A percentile compares a stretch with the other conserved stretches of the same genome.
These are phyloP conservation scores for Bipolaris victoriae DNA, from an alignment of 2,329 filamentous ascomycete genomes.

Conservation along the genomic window DNA sequence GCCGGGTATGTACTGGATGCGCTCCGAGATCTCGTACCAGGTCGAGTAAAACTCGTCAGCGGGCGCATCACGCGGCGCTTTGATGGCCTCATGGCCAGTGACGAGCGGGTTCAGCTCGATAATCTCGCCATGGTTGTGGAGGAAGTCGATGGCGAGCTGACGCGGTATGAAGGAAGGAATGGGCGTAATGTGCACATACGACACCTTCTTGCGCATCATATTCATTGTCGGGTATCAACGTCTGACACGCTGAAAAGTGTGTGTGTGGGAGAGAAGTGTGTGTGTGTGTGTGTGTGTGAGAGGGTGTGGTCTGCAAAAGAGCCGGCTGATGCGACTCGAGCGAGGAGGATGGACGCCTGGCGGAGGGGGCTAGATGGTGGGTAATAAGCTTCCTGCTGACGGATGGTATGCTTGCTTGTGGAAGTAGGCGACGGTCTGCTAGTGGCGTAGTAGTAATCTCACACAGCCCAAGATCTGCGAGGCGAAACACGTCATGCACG, in stretches of 20 bases:
- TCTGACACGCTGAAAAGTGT: background rate
- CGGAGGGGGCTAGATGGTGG: background rate
- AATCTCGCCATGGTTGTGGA: slow-evolving; percentile 73
- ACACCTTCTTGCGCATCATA: slow-evolving; percentile 63
- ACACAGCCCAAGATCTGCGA: slow-evolving; percentile 17
- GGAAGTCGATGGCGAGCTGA: slow-evolving; percentile 73
- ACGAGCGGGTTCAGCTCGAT: slow-evolving; percentile 75
- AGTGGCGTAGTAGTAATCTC: slow-evolving; percentile 17
- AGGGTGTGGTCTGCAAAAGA: background rate
- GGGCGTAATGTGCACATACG: slow-evolving; percentile 72
- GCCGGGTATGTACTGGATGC: slow-evolving; percentile 71
- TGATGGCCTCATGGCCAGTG: slow-evolving; percentile 66
- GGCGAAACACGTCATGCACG: slow-evolving; percentile 36
- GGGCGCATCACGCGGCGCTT: slow-evolving; percentile 70
- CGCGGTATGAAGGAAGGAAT: slow-evolving; percentile 73
- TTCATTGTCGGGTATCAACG: slow-evolving; percentile 26
- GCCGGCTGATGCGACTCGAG: slow-evolving; percentile 5
- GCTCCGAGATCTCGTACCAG: slow-evolving; percentile 75
- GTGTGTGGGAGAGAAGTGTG: background rate
- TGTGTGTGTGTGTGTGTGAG: background rate
- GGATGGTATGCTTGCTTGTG: slow-evolving; percentile 18
- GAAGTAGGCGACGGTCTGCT: slow-evolving; percentile 13
- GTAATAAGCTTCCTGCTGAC: slow-evolving; percentile 15
- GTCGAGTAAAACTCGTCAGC: slow-evolving; percentile 75
- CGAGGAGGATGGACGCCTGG: slow-evolving; percentile 1